Base-by-base conservation (phyloP, 2,329 filamentous ascomycete genomes). In the Aspergillus floridensis region DNA sequence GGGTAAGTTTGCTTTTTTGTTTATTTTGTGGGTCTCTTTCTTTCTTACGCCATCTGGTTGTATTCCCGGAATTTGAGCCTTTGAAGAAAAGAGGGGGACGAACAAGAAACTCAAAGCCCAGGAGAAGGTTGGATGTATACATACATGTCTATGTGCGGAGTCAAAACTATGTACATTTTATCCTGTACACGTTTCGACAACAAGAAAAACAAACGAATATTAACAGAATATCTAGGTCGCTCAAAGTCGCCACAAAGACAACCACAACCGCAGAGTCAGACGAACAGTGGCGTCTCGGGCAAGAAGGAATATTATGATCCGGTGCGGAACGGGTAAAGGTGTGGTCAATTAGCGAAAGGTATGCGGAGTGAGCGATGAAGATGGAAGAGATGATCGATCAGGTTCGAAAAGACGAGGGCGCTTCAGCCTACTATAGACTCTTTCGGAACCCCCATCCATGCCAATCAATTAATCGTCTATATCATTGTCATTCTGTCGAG, bases 251-350 rank as follows among this genome's bases (percentile, higher is more conserved):
- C 53, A 7, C 53, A 47, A 26, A 71, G 65, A 61, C 68, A 50
- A 52, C 38, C 54, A 10, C 72, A 64, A 31, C 67, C 41, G 7
- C 38, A 26, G 16, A 46, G n/a, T 5, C 35, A 69, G 58, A 61
- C 56, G 22, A 68, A 70, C 59, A 69, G 68, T 46, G 60, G 63
- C 29, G 66, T 62, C 51, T 64, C 66, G 46, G 53, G 53, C 19
- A 72, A 68, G 68, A 76, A 74, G 49, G 68, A 68, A 14, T 77
- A 77, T 56, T 78, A 78, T 68, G 76, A 78, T 55, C 76, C 76
- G 44, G 75, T 77, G 63, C 63, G 76, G 53, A 77, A 77, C 65
- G 75, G 71, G 48, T 62, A 41, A 60, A 21, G 5, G 29, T 16
- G 32, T 4, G 32, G 12, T 35, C 14, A 5, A 8, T 35, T 35